Base-by-base conservation (phyloP, 805 yeast genomes). In the Teunomyces barrocoloradensis region DNA sequence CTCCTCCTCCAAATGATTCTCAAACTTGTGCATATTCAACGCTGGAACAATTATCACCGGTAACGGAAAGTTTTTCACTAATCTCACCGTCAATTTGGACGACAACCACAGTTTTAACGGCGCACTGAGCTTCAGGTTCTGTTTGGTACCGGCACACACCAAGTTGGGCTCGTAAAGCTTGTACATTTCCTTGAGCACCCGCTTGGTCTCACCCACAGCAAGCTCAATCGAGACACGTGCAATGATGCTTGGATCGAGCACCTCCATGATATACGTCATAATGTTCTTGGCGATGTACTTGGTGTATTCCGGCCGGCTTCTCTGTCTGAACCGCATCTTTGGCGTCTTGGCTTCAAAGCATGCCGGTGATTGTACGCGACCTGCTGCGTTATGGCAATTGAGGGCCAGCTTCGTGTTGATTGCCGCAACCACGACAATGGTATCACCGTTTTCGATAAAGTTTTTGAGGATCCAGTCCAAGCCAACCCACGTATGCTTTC, bases 401-500 rank as follows among this genome's bases (percentile, higher is more conserved):
- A 42, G 12, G 12, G 50, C 29, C 45, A 39, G 46, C 34, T 40
- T 39, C 33, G 52, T 59, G 39, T 62, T 54, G 18, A 84, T 73
- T 2, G 84, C 69, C 1, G 90, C 75, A 5, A 81, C 77, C 6
- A 87, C 75, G 3, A 87, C 79, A 10, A 87, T 64, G 11, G 81
- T 75, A 62, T 87, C 96, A 6, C 89, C 88, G 54, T 82, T 70
- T 53, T 78, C 81, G 3, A 84, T 63, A 10, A 84, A 65, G 36
- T 73, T 67, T 41, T 71, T 72, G 45, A 86, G 64, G 5, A 80
- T 69, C 84, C 87, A 87, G 61, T 87, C 96, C 23, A 87, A 63
- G 1, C 89, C 82, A 9, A 85, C 89, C 96, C 96, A 87, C 0
- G 94, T 84, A 66, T 87, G 92, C 46, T 70, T 74, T 49, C 92